phyloP scores from a whole-genome alignment of 164 flowering plant species.

The Macadamia integrifolia region DNA sequence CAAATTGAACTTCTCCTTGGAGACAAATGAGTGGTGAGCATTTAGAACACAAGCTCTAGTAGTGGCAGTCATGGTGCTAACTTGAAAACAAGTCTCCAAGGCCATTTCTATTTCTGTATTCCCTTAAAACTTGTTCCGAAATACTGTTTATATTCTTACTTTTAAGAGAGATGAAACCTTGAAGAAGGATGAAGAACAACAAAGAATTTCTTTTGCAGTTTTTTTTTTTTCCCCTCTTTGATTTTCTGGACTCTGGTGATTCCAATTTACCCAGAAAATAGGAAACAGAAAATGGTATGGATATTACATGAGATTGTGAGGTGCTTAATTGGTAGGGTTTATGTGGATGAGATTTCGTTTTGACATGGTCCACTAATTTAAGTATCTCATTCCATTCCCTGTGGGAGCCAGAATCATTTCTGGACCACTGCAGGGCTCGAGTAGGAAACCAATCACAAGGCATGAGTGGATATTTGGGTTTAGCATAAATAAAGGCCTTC shows the following conservation, averaged over 20 bases:
- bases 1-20: slow-evolving; percentile 27
- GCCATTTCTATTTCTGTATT: slow-evolving; percentile 26
- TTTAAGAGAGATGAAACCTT: not conserved
- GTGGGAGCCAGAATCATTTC: too few relatives aligned
- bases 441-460: too few relatives aligned
- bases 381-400: too few relatives aligned
- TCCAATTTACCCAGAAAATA: too few relatives aligned
- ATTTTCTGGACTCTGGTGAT: not conserved
- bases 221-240: not conserved
- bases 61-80: slow-evolving; percentile 29
- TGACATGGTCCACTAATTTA: not conserved
- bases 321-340: not conserved
- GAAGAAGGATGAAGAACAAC: not conserved
- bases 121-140: too few relatives aligned
- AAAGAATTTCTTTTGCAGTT: too few relatives aligned
- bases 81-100: slow-evolving; percentile 32
- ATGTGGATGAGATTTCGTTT: not conserved
- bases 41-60: slow-evolving; percentile 24
- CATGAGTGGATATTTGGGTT: too few relatives aligned
- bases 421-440: too few relatives aligned
- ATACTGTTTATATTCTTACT: not conserved
- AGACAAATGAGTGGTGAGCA: slow-evolving; percentile 14
- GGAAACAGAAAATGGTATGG: not conserved
- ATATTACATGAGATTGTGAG: not conserved
- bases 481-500: too few relatives aligned